Conservation (phyloP, 1,284 basidiomycete genomes). For the Sporisorium scitamineum region DNA sequence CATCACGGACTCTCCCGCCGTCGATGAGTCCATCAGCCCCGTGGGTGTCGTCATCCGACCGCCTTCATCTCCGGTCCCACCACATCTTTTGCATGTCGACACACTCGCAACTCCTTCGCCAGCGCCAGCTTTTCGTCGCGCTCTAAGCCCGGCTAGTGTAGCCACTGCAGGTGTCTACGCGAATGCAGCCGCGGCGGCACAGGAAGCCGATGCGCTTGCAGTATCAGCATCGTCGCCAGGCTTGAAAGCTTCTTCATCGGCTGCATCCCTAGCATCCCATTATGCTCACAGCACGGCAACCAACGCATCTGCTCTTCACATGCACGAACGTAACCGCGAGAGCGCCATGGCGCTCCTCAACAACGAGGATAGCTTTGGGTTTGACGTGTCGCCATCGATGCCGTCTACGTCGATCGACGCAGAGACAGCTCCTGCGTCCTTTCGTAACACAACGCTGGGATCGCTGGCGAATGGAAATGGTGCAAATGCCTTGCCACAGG, state of each 20-base stretch:
- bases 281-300: slow-evolving; percentile 40
- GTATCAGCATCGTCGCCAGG: slow-evolving; percentile 7
- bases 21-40: slow-evolving; percentile 45
- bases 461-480: not conserved
- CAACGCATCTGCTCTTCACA: slow-evolving; percentile 26
- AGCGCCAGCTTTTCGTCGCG: slow-evolving; percentile 18
- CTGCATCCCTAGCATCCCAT: slow-evolving; percentile 25
- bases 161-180: not conserved
- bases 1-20: slow-evolving; percentile 41
- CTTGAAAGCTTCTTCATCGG: slow-evolving; percentile 34
- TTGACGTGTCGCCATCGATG: slow-evolving; percentile 16
- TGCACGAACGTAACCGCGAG: slow-evolving; percentile 37
- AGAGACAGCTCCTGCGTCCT: not conserved
- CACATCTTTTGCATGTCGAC: slow-evolving; percentile 18
- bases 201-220: slow-evolving; percentile 6
- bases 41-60: slow-evolving; percentile 41
- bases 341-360: slow-evolving; percentile 41
- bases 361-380: slow-evolving; percentile 42
- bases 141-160: slow-evolving; percentile 24
- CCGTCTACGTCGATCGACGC: slow-evolving; percentile 12
- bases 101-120: not conserved
- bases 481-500: not conserved
- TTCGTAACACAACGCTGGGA: not conserved
- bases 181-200: not conserved
- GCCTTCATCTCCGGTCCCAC: slow-evolving; percentile 42